These are phyloP conservation scores for Pelargonium citronellum DNA, from an alignment of 441 rosid genomes.

Conservation along the genomic window DNA sequence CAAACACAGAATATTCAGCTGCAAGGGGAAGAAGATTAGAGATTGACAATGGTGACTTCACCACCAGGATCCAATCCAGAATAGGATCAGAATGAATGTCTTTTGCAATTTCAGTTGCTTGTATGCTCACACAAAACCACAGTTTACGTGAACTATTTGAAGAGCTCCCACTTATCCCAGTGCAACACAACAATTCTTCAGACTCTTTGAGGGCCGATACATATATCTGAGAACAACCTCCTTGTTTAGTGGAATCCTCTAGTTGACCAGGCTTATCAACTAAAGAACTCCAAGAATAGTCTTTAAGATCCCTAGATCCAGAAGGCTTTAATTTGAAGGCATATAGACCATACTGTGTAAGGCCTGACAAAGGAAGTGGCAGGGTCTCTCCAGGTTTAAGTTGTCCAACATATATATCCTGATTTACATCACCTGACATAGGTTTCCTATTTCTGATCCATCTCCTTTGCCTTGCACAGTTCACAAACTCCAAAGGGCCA, in stretches of 20 bases:
- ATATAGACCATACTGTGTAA: slow-evolving; percentile 55
- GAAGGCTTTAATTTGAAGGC: slow-evolving; percentile 64
- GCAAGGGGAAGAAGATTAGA: slow-evolving; percentile 80
- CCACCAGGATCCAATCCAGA: slow-evolving; percentile 82
- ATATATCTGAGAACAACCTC: slow-evolving; percentile 49
- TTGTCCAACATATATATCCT: slow-evolving; percentile 54
- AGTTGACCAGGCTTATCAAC: slow-evolving; percentile 39
- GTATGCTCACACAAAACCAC: slow-evolving; percentile 84
- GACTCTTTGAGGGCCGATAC: slow-evolving; percentile 65
- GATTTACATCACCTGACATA: slow-evolving; percentile 27
- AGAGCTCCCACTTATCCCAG: slow-evolving; percentile 54
- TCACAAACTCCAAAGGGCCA: slow-evolving; percentile 38
- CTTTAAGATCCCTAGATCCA: slow-evolving; percentile 35
- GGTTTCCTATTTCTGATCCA: slow-evolving; percentile 57
- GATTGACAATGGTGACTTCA: slow-evolving; percentile 78
- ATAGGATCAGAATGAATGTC: slow-evolving; percentile 74
- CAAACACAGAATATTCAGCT: slow-evolving; percentile 77
- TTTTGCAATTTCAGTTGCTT: slow-evolving; percentile 74
- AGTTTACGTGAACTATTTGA: slow-evolving; percentile 43
- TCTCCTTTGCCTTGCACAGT: slow-evolving; percentile 62
- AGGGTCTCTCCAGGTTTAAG: slow-evolving; percentile 66
- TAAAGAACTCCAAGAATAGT: slow-evolving; percentile 84
- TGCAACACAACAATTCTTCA: slow-evolving; percentile 69
- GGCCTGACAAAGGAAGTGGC: slow-evolving; percentile 70
- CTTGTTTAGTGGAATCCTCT: slow-evolving; percentile 30